Evolutionary conservation across 179 eudicot species (phyloP).

Genomic region (Gypsophila paniculata): DNA sequence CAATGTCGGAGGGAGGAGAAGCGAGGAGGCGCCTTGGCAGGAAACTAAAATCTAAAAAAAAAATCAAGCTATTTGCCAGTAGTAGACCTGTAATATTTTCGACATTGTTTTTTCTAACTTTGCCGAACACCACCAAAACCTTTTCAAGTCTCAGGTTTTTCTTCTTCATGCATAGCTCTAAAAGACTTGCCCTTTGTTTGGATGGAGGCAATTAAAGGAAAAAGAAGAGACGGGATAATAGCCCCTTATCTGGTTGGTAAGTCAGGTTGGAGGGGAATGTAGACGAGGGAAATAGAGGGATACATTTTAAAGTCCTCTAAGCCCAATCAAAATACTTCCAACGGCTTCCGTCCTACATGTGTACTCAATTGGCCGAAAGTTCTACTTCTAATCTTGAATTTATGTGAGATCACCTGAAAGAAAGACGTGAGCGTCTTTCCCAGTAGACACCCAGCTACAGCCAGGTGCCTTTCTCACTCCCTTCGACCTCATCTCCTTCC

Average conservation of each 20-base stretch:
- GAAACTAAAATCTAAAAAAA: no score
- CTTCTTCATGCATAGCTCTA: no score
- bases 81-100: not conserved
- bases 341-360: not conserved
- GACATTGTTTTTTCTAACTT: not conserved
- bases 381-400: no score
- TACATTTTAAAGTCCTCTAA: no score
- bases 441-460: conserved; percentile 36
- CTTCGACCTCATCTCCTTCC: conserved; percentile 39
- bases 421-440: conserved; percentile 27
- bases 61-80: not conserved
- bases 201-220: no score
- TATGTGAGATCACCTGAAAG: conserved; percentile 27
- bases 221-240: no score
- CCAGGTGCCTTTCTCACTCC: conserved; percentile 42
- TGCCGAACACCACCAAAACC: not conserved
- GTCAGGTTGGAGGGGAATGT: no score
- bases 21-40: not conserved
- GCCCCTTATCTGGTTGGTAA: no score
- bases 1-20: not conserved
- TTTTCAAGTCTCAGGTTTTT: no score
- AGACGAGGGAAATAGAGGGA: no score
- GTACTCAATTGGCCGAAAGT: no score
- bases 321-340: not conserved
- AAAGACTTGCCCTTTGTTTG: no score